phyloP scores from a whole-genome alignment of 257 asterid genomes.

The Thymus quinquecostatus region DNA sequence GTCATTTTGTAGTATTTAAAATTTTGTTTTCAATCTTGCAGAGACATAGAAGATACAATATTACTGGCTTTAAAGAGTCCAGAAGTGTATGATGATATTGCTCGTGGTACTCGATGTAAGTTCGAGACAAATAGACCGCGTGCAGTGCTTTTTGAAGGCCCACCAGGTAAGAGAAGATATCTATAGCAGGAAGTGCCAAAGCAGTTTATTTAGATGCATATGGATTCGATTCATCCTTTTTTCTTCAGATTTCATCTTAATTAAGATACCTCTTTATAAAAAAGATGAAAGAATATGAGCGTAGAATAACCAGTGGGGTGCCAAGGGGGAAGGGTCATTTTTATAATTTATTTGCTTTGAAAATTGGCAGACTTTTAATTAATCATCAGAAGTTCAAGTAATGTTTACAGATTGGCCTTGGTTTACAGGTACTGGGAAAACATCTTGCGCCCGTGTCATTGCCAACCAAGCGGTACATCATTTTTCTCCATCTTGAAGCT shows the following conservation, averaged over 20 bases:
- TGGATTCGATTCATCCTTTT: background rate
- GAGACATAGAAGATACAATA: slow-evolving; percentile 94
- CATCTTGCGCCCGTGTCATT: slow-evolving; percentile 98
- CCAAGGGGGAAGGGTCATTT: background rate
- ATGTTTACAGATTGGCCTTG: slow-evolving; percentile 34
- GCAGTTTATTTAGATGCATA: background rate
- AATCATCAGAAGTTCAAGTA: slow-evolving; percentile 16
- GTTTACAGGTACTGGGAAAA: slow-evolving; percentile 93
- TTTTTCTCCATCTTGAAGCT: slow-evolving; percentile 32
- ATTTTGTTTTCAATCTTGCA: slow-evolving; percentile 32
- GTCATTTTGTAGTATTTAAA: slow-evolving; percentile 10
- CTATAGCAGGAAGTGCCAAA: slow-evolving; percentile 8
- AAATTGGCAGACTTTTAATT: background rate
- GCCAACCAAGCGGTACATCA: slow-evolving; percentile 84
- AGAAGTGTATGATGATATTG: slow-evolving; percentile 93
- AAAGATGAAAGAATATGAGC: slow-evolving; percentile 3
- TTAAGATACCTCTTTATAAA: background rate
- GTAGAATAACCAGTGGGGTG: no score
- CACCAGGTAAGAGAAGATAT: slow-evolving; percentile 76
- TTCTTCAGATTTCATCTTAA: background rate
- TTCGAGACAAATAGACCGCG: slow-evolving; percentile 98
- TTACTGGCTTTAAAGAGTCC: slow-evolving; percentile 87
- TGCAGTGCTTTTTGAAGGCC: slow-evolving; percentile 98
- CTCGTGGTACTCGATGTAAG: slow-evolving; percentile 91
- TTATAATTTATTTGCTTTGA: background rate